Base-by-base conservation (phyloP, 2,329 filamentous ascomycete species). In the Aspergillus japonicus region DNA sequence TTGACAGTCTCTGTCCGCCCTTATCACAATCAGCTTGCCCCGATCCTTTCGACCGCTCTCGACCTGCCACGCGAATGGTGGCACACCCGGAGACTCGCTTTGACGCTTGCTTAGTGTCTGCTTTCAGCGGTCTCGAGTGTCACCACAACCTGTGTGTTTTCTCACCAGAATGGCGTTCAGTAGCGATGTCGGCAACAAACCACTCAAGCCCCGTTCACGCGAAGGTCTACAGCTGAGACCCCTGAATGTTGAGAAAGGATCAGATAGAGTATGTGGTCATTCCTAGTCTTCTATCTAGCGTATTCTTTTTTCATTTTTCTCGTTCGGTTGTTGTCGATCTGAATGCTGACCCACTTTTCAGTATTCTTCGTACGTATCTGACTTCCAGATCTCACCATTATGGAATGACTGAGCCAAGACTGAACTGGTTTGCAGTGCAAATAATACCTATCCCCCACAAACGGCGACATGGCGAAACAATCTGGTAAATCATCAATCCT, bases 381-480 rank as follows among this genome's bases (percentile, higher is more conserved):
- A 31, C 47, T 57, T 24, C 50, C 50, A 50, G 50, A 47, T 47
- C 35, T 12, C 21, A 24, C 14, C 23, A 23, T 47, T n/a, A 14
- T 50, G 47, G 11, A n/a, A 21, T 26, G 12, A 12, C 33, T 53
- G 29, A 47, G 33, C 29, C 23, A 23, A 35, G 31, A 59, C 60
- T 64, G 53, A 64, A 58, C 50, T 24, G 53, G 26, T 31, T 21
- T 62, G 50, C 59, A 75, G 71, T 54, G 64, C 70, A 61, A 67
- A 69, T 33, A 64, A 71, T 57, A 63, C 62, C 47, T 57, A 60
- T 52, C 67, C 69, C 50, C 78, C 78, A 23, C 65, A 60, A 14
- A 63, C 71, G 39, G 69, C 76, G 24, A 64, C 69, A 56, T 81
- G 78, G 78, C 73, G 79, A 54, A 78, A 75, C 61, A 81, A 81